Base-by-base conservation (phyloP, 805 yeast species). In the Pichia rugopelliculosa region DNA sequence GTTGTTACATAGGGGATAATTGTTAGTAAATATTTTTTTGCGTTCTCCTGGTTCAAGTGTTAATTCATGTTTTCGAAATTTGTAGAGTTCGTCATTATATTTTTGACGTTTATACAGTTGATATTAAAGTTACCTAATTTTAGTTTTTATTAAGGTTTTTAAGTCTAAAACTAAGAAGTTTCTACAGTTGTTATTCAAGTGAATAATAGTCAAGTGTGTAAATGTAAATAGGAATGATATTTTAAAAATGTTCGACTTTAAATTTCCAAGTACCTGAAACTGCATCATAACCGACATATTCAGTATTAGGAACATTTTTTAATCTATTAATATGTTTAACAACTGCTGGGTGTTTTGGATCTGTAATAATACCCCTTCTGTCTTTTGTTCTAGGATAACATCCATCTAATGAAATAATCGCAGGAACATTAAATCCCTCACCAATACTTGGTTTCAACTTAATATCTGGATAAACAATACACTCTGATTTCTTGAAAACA, bases 401-500 rank as follows among this genome's bases (percentile, higher is more conserved):
- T 13, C 84, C 82, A 56, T 84, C 87, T 45, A 89, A 65, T 2
- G 91, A 79, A 39, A 89, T 77, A 51, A 75, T 75, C 8, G 86
- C 85, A 6, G 84, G 82, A 27, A 86, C 73, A 59, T 91, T 91
- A 51, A 93, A 72, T 0, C 96, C 98, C 56, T 86, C 86, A 6
- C 96, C 96, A 25, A 64, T 59, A 39, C 70, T 66, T 11, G 96
- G 95, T 54, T 74, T 77, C 20, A 63, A 64, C 9, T 70, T 66
- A 20, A 75, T 77, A 47, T 83, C 82, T 0, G 96, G 95, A 65
- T 89, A 91, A 1, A 88, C 75, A 2, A 76, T 69, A 62, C 86
- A 81, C 13, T 78, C 68, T 56, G 77, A 79, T 27, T 75, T 70
- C 27, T 74, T 75, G 56, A 93, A 79, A 2, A 73, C 68, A 37